Base-by-base conservation (phyloP, 129 eudicot genomes). In the Logfia minima region DNA sequence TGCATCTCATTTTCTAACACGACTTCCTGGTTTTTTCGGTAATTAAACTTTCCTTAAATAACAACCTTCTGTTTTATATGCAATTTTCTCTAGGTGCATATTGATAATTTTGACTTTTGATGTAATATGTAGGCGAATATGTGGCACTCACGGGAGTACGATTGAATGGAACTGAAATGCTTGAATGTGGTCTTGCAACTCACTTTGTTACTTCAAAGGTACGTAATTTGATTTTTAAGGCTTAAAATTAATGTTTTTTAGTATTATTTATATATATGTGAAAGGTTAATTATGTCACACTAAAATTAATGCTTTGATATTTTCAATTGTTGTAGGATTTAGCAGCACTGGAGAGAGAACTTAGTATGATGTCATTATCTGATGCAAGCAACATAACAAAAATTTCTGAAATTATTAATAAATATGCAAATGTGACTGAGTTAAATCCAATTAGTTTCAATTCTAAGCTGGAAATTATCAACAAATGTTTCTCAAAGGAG, bases 111-210 rank as follows among this genome's bases (percentile, higher is more conserved):
- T n/a, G 13, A 66, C 34, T n/a, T n/a, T 39, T n/a, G 13, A 66
- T 52, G n/a, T 2, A 21, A 53, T 22, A 0, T 24, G 19, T 70
- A 87, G 92, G 88, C 0, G 88, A 87, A 77, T 87, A 84, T 66
- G 24, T 87, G 8, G 92, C 87, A 10, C 76, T 87, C 39, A 87
- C 88, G 2, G 85, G 88, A 52, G 81, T 65, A n/a, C 62, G 81
- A 60, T 37, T 88, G 43, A 77, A 71, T 68, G 92, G 89, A 23
- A 39, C 21, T 28, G 87, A 83, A 59, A 65, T 88, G 92, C 76
- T 88, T 60, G 80, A 81, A 1, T 83, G 87, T 75, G 89, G 92
- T 59, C 87, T 88, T 2, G 92, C 87, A 24, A 85, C 92, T 60
- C 89, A 88, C 70, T 85, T 78, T 72, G 85, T 85, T 37, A 80